Percentiles rank a stretch among this genome's conserved stretches.
Conservation (phyloP, 1,284 basidiomycete species). For the Fomes fomentarius region DNA sequence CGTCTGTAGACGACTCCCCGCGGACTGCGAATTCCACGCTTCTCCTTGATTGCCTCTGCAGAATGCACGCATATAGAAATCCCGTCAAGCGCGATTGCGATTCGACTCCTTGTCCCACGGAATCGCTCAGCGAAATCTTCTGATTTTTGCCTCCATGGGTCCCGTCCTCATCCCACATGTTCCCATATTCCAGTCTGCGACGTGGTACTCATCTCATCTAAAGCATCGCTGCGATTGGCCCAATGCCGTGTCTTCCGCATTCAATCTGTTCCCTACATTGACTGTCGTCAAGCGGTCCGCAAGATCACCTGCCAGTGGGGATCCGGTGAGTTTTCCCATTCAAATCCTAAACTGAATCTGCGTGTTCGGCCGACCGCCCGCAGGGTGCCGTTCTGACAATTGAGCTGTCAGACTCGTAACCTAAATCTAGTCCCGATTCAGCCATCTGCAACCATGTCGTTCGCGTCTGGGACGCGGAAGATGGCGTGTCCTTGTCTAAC, state of each 20-base stretch:
- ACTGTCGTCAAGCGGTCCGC: slow-evolving; percentile 25
- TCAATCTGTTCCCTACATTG: background rate
- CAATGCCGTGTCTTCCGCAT: background rate
- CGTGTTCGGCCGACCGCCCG: slow-evolving; percentile 17
- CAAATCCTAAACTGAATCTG: slow-evolving; percentile 25
- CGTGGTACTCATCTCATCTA: slow-evolving; percentile 12
- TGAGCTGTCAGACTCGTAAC: slow-evolving; percentile 15
- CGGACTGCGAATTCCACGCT: slow-evolving; percentile 5
- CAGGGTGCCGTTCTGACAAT: slow-evolving; percentile 16
- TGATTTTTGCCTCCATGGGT: background rate
- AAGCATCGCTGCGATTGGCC: slow-evolving; percentile 14
- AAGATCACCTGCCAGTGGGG: slow-evolving; percentile 21
- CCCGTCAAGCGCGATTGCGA: slow-evolving; percentile 8
- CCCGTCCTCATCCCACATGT: background rate
- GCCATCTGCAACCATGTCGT: slow-evolving; percentile 12
- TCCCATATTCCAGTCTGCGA: background rate
- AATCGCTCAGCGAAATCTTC: background rate
- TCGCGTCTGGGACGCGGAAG: slow-evolving; percentile 16
- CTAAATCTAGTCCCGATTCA: slow-evolving; percentile 14
- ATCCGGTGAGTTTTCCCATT: slow-evolving; percentile 24
- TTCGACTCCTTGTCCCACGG: slow-evolving; percentile 3
- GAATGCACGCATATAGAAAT: slow-evolving; percentile 5
- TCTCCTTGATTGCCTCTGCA: slow-evolving; percentile 14
- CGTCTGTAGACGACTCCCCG: background rate
- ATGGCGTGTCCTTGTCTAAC: slow-evolving; percentile 9